Conservation (phyloP, 176 grass and related monocot genomes). For the Rhynchospora pubera region DNA sequence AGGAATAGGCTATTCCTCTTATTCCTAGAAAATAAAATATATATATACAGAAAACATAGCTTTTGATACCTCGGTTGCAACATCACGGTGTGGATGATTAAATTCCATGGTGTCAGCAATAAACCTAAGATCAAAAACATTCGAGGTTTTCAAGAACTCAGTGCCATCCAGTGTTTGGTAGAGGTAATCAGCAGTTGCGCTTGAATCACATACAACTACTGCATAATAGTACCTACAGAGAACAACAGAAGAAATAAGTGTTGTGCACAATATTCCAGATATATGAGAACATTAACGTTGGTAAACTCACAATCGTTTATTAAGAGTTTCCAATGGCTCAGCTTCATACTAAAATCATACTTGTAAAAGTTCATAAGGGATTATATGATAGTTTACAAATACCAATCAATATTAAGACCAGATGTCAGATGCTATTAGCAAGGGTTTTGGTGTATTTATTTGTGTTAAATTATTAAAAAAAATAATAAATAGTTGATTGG, state of each 20-base stretch:
- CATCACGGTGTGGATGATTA: conserved; percentile 49
- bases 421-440: background rate
- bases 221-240: conserved; percentile 83
- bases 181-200: conserved; percentile 70
- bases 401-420: background rate
- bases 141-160: conserved; percentile 71
- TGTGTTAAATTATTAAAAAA: background rate
- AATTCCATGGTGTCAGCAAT: conserved; percentile 78
- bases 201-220: conserved; percentile 78
- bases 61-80: conserved; percentile 51
- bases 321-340: background rate
- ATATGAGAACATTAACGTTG: background rate
- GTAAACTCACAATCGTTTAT: background rate
- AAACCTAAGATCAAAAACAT: conserved; percentile 78
- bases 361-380: background rate
- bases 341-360: background rate
- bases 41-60: background rate
- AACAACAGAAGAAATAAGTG: background rate
- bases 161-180: conserved; percentile 76
- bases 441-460: background rate
- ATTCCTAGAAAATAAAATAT: too few species aligned
- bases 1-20: too few species aligned
- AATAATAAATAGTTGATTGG: background rate
- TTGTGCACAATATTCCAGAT: background rate
- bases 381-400: background rate